phyloP scores from a whole-genome alignment of 164 flowering plant genomes.

The Dillenia suffruticosa region DNA sequence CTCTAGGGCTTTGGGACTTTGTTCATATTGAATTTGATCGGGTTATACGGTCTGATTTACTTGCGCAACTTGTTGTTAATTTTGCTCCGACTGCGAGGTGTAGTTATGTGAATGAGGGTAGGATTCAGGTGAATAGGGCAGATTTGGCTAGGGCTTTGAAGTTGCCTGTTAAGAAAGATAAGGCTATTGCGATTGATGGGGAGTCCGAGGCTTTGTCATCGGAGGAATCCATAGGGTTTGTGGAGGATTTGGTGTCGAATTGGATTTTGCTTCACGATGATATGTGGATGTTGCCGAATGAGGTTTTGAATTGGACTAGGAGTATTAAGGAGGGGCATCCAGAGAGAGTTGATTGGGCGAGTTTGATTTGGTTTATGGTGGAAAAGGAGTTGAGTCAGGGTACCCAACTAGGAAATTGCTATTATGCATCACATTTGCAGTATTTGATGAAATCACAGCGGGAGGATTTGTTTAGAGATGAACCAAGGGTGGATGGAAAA shows the following conservation, averaged over 20 bases:
- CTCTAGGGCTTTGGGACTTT: conserved; percentile 83
- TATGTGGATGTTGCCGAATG: conserved; percentile 65
- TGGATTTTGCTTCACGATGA: conserved; percentile 86
- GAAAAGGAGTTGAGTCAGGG: conserved; percentile 70
- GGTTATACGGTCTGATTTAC: conserved; percentile 42
- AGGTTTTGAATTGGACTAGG: conserved; percentile 41
- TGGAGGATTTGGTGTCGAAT: conserved; percentile 59
- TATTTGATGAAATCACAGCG: conserved; percentile 56
- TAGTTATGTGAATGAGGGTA: conserved; percentile 44
- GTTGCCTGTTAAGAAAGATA: conserved; percentile 59
- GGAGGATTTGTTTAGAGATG: conserved; percentile 34
- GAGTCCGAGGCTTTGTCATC: conserved; percentile 28
- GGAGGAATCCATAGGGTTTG: conserved; percentile 36
- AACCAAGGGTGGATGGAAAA: conserved; percentile 16
- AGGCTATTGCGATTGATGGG: conserved; percentile 11
- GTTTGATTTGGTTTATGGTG: conserved; percentile 86
- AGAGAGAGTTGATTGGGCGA: conserved; percentile 79
- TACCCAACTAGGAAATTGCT: conserved; percentile 26
- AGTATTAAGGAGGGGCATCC: conserved; percentile 60
- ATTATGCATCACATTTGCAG: conserved; percentile 80
- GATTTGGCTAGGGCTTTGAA: conserved; percentile 71
- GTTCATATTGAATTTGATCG: conserved; percentile 60
- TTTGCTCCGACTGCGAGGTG: conserved; percentile 20
- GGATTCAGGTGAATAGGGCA: conserved; percentile 52
- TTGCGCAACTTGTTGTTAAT: conserved; percentile 51